Conservation (phyloP, 495 filamentous ascomycete genomes). For the Clohesyomyces aquaticus region DNA sequence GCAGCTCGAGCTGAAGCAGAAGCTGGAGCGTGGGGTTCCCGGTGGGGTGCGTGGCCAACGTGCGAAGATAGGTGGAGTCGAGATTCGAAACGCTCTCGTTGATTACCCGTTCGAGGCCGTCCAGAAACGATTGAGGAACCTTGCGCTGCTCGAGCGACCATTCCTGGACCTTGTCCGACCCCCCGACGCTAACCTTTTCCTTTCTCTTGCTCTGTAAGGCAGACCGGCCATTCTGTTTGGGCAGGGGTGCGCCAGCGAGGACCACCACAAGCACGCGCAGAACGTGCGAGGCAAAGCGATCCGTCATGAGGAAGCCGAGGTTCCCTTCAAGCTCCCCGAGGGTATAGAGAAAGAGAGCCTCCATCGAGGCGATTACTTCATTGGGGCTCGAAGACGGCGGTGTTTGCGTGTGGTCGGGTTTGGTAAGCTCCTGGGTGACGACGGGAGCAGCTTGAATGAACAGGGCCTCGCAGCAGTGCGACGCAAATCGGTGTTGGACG, state of each 20-base stretch:
- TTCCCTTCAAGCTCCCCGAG: constrained; percentile 82
- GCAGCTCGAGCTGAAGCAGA: constrained; percentile 79
- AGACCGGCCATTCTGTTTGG: constrained; percentile 56
- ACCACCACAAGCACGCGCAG: constrained; percentile 83
- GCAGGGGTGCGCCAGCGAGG: constrained; percentile 78
- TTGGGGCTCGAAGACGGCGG: constrained; percentile 45
- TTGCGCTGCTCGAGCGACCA: constrained; percentile 46
- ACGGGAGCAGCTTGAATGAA: constrained; percentile 80
- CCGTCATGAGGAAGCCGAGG: constrained; percentile 80
- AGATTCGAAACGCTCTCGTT: constrained; percentile 69
- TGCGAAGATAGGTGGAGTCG: constrained; percentile 72
- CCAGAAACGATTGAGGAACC: constrained; percentile 78
- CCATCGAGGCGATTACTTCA: constrained; percentile 64
- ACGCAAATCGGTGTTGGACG: constrained; percentile 92
- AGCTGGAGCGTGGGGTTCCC: constrained; percentile 90
- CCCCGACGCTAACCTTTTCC: constrained; percentile 67
- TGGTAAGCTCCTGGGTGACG: constrained; percentile 70
- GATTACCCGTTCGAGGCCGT: constrained; percentile 78
- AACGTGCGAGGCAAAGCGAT: constrained; percentile 88
- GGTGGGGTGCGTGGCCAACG: constrained; percentile 81
- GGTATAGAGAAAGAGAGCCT: constrained; percentile 79
- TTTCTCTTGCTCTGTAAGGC: constrained; percentile 87
- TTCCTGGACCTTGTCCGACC: constrained; percentile 47
- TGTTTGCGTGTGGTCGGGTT: constrained; percentile 51
- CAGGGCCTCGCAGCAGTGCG: constrained; percentile 93